Percentiles rank a stretch among this genome's conserved stretches.
Evolutionary conservation across 108 stramenopile genomes (phyloP).

Genomic region (Nitzschia inconspicua): DNA sequence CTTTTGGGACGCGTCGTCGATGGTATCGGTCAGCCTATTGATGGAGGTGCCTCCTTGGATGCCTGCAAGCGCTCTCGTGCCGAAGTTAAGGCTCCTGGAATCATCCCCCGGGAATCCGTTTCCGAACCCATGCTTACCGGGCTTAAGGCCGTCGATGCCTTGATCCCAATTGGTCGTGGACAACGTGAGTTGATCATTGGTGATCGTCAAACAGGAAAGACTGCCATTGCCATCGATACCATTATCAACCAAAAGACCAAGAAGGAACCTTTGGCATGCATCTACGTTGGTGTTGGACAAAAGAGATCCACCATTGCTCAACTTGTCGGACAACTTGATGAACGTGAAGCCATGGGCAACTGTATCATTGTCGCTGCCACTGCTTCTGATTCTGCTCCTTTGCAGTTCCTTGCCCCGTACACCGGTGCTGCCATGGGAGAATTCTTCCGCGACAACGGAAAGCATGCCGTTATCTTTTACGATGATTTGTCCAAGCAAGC

Average conservation of each 20-base stretch:
- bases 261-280: slow-evolving; percentile 97
- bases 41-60: slow-evolving; percentile 94
- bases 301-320: slow-evolving; percentile 99
- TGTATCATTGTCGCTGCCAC: slow-evolving; percentile 99
- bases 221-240: slow-evolving; percentile 99
- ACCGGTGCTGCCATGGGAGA: slow-evolving; percentile 99
- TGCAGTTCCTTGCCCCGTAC: slow-evolving; percentile 99
- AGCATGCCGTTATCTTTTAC: slow-evolving; percentile 99
- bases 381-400: slow-evolving; percentile 98
- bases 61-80: slow-evolving; percentile 96
- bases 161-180: slow-evolving; percentile 99
- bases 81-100: slow-evolving; percentile 99
- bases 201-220: slow-evolving; percentile 99
- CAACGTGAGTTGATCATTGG: slow-evolving; percentile 98
- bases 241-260: slow-evolving; percentile 99
- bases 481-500: slow-evolving; percentile 99
- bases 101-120: slow-evolving; percentile 99
- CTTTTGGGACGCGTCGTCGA: slow-evolving; percentile 98
- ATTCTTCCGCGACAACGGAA: slow-evolving; percentile 99
- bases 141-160: slow-evolving; percentile 99
- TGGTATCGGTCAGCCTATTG: slow-evolving; percentile 97
- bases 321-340: slow-evolving; percentile 98
- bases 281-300: slow-evolving; percentile 99
- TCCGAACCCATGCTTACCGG: slow-evolving; percentile 99
- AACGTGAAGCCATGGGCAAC: slow-evolving; percentile 95